Conservation (phyloP, 179 eudicot species). For the Kewa caespitosa region DNA sequence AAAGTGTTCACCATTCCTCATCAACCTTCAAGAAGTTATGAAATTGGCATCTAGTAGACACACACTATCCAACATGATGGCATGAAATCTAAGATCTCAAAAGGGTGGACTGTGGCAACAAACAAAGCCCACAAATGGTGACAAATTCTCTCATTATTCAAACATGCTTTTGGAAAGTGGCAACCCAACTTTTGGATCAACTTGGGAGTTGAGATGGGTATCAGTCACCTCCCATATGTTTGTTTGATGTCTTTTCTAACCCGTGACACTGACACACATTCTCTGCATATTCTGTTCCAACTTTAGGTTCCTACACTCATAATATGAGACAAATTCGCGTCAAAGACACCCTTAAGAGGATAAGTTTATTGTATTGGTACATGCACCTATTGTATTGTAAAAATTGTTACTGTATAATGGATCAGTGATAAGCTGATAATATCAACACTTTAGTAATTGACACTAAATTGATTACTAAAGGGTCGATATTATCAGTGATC, state of each 20-base stretch:
- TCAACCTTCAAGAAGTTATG: neutral
- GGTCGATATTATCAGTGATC: too few relatives aligned
- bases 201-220: neutral
- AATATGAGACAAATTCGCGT: neutral
- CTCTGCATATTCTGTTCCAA: neutral
- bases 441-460: too few relatives aligned
- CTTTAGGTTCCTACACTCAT: neutral
- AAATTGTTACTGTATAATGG: too few relatives aligned
- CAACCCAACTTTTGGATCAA: neutral
- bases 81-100: too few relatives aligned
- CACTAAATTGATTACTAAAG: too few relatives aligned
- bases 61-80: neutral
- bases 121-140: neutral
- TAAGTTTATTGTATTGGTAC: neutral
- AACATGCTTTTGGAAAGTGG: neutral
- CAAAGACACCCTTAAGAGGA: constrained; percentile 4
- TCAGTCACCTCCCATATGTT: neutral
- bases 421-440: too few relatives aligned
- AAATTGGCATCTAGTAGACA: neutral
- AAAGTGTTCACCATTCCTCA: neutral
- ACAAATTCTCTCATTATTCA: neutral
- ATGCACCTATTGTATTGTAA: too few relatives aligned
- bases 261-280: constrained; percentile 17
- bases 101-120: too few relatives aligned
- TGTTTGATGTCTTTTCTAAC: neutral